Evolutionary conservation across 2,329 filamentous ascomycete genomes (phyloP).

Genomic region (Kalmusia sp.): DNA sequence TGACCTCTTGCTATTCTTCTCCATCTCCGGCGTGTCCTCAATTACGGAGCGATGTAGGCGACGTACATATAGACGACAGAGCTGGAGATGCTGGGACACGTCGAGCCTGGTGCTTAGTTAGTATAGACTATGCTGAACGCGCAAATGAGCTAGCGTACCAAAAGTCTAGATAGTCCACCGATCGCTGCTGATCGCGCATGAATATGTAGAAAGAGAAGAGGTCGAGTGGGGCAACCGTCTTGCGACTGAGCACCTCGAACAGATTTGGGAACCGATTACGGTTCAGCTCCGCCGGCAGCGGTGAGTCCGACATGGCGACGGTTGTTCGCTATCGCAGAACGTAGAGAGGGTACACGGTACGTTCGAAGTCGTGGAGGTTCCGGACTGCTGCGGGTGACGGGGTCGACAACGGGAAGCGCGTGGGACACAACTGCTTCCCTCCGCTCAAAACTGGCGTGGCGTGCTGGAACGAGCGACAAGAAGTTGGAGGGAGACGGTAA

Average conservation of each 20-base stretch:
- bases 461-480: conserved; percentile 26
- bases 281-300: conserved; percentile 30
- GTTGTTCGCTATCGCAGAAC: conserved; percentile 6
- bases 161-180: conserved; percentile 97
- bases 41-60: conserved; percentile 93
- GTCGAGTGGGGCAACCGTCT: conserved; percentile 94
- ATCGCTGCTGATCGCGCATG: conserved; percentile 98
- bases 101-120: conserved; percentile 76
- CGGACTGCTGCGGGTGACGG: not conserved
- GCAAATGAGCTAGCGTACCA: conserved; percentile 68
- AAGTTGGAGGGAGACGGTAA: conserved; percentile 10
- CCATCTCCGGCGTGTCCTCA: conserved; percentile 88
- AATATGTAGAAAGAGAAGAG: conserved; percentile 99
- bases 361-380: conserved; percentile 20
- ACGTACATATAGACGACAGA: conserved; percentile 96
- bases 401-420: not conserved
- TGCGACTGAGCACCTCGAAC: conserved; percentile 92
- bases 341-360: conserved; percentile 15
- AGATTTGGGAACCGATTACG: conserved; percentile 91
- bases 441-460: conserved; percentile 8
- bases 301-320: conserved; percentile 34
- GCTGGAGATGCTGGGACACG: conserved; percentile 97
- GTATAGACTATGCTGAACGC: conserved; percentile 17
- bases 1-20: conserved; percentile 84
- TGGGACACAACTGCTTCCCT: conserved; percentile 1